These are phyloP conservation scores for Diplodia corticola DNA, from an alignment of 2,329 filamentous ascomycete species.

Conservation along the genomic window DNA sequence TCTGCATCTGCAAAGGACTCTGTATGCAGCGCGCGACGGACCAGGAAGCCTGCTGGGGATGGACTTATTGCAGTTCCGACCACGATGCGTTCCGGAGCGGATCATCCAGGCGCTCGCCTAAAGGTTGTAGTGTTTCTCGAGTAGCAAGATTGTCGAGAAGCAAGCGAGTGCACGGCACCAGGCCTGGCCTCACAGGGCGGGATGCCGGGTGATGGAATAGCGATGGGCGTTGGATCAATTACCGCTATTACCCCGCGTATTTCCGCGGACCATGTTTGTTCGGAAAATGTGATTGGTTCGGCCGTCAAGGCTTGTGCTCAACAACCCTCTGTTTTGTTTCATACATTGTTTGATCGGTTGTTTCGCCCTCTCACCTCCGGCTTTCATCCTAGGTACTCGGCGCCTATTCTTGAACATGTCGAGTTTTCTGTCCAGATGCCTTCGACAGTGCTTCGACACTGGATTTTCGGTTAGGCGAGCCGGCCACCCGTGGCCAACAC, in stretches of 20 bases:
- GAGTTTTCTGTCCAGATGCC: background rate
- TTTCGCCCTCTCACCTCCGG: background rate
- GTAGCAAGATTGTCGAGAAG: background rate
- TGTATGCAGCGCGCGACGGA: no score
- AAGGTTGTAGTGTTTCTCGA: background rate
- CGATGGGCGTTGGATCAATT: background rate
- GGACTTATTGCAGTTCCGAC: no score
- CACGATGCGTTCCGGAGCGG: no score
- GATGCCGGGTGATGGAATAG: background rate
- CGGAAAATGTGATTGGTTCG: background rate
- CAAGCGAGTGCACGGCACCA: background rate
- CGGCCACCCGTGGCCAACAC: background rate
- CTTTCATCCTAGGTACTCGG: no score
- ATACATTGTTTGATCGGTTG: background rate
- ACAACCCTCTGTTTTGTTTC: constrained; percentile 17
- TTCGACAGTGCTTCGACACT: background rate
- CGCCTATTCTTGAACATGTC: background rate
- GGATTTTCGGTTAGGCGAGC: background rate
- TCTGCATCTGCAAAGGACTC: no score
- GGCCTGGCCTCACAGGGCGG: background rate
- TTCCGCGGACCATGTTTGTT: background rate
- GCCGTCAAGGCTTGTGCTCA: background rate
- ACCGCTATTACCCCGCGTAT: background rate
- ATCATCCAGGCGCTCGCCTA: no score
- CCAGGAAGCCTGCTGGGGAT: no score